Base-by-base conservation (phyloP, 164 flowering plant genomes). In the Umbellularia californica region DNA sequence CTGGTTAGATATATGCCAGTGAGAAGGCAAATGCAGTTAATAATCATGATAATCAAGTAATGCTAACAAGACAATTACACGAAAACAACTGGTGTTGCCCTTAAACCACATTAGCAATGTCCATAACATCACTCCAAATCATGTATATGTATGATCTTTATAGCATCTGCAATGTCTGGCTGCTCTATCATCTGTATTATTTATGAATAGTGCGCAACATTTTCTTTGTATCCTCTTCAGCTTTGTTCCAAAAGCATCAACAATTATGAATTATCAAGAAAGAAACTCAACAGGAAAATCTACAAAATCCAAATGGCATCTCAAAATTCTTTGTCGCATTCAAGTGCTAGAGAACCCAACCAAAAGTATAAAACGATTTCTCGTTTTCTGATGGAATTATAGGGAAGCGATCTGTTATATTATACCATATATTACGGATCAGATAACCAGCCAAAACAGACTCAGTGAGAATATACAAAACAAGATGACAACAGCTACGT, bases 381-480 rank as follows among this genome's bases (percentile, higher is more conserved):
- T 65, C 25, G 70, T 73, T 67, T 19, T 33, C 70, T 41, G 11
- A 27, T 67, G 70, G 25, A 13, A 67, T 67, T 67, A 64, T 64
- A 24, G 10, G 30, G 24, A 64, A 10, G 11, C 6, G 28, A 24
- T 22, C 22, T 20, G 30, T 64, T 7, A 22, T 20, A 10, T 64
- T 7, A 22, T 23, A 24, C 19, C n/a, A 55, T 55, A 3, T 55
- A 67, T 15, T 20, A 69, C 1, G 28, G 55, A 69, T 69, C 55
- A 35, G 71, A 25, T n/a, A 28, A 23, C 27, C 11, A 19, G 47
- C 25, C 41, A 47, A 19, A 69, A 67, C 7, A 67, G 25, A 74
- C 64, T n/a, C 5, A 50, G 64, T 70, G 22, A 30, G 47, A 70
- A 63, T 63, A 65, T 70, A 70, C 70, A 70, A 25, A 63, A 70